Conservation (phyloP, 495 filamentous ascomycete species). For the Peziza echinospora region DNA sequence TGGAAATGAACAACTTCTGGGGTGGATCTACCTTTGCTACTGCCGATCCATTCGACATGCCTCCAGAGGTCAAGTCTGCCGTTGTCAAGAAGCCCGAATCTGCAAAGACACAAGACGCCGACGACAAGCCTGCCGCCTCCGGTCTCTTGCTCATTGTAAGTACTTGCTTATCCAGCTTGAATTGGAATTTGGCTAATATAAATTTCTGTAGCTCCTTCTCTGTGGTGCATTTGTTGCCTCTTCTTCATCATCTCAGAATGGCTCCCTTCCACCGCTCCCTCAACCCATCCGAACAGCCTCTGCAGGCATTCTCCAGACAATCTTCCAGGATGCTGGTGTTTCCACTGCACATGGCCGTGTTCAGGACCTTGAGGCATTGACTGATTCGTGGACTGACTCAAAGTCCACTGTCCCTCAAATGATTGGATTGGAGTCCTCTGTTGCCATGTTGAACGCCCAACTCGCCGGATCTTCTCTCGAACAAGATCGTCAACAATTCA, state of each 20-base stretch:
- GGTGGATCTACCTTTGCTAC: conserved; percentile 24
- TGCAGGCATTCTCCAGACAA: conserved; percentile 67
- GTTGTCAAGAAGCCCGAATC: neutral
- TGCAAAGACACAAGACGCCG: conserved; percentile 32
- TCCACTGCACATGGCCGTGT: conserved; percentile 17
- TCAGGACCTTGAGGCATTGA: conserved; percentile 14
- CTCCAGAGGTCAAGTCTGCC: neutral
- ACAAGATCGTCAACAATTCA: conserved; percentile 75
- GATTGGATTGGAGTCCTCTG: conserved; percentile 19
- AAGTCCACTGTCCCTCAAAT: conserved; percentile 18
- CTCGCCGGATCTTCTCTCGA: conserved; percentile 42
- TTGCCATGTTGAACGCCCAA: conserved; percentile 17
- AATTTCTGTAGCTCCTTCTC: conserved; percentile 55
- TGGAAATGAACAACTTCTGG: conserved; percentile 27
- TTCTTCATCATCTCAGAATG: conserved; percentile 46
- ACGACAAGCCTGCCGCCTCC: conserved; percentile 41
- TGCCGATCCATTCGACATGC: conserved; percentile 6
- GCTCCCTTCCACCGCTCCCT: conserved; percentile 61
- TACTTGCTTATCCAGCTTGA: conserved; percentile 10
- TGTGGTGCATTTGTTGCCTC: conserved; percentile 93
- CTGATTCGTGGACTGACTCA: conserved; percentile 13
- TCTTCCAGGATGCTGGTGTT: conserved; percentile 60
- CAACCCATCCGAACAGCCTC: conserved; percentile 87
- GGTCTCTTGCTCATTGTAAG: conserved; percentile 39
- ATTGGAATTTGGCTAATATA: conserved; percentile 19